Conservation (phyloP, 169 alveolate species). For the Plasmodium falciparum region DNA sequence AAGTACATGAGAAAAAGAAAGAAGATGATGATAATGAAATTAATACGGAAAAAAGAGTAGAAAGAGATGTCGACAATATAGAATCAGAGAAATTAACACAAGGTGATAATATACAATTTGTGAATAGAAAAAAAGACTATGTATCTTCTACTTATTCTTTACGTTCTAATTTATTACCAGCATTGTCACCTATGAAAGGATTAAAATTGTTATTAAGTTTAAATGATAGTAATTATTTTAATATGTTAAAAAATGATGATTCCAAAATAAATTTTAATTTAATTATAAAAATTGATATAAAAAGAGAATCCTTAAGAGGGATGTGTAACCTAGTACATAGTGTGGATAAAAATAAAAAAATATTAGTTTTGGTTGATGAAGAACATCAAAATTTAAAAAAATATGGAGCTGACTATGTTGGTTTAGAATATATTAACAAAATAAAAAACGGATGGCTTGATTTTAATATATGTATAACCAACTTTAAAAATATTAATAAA, state of each 20-base stretch:
- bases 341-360: constrained; percentile 61
- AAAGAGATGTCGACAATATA: neutral
- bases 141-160: neutral
- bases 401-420: constrained; percentile 85
- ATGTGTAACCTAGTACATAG: constrained; percentile 67
- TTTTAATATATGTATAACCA: constrained; percentile 91
- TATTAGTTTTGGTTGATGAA: constrained; percentile 49
- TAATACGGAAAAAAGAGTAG: neutral
- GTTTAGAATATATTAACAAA: constrained; percentile 81
- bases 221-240: neutral
- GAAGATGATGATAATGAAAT: neutral
- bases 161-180: constrained; percentile 16
- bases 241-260: neutral
- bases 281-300: constrained; percentile 52
- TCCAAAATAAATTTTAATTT: constrained; percentile 25
- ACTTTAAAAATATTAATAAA: constrained; percentile 88
- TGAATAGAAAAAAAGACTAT: neutral
- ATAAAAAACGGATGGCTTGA: constrained; percentile 90
- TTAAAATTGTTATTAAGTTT: constrained; percentile 47
- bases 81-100: neutral
- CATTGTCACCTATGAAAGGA: constrained; percentile 65
- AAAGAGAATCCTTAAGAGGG: constrained; percentile 72
- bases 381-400: constrained; percentile 35
- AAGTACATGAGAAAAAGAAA: neutral
- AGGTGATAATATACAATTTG: neutral